phyloP scores from a whole-genome alignment of 1,284 basidiomycete species.

The Peniophora sp. region DNA sequence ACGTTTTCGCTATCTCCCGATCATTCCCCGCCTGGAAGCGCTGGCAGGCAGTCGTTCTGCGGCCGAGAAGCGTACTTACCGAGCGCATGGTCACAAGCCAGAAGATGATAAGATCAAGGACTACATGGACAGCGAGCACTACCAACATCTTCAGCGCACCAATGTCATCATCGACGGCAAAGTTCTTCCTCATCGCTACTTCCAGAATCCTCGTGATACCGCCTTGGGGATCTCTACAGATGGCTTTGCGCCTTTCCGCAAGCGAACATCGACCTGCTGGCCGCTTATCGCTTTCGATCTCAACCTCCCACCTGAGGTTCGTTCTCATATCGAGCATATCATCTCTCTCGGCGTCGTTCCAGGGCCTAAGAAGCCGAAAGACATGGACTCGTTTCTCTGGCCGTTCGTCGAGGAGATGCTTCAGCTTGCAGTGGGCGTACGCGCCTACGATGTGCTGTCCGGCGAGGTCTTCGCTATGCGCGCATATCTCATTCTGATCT shows the following conservation, averaged over 20 bases:
- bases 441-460: slow-evolving; percentile 22
- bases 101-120: slow-evolving; percentile 11
- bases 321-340: slow-evolving; percentile 23
- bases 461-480: slow-evolving; percentile 23
- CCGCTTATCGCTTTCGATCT: slow-evolving; percentile 34
- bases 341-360: slow-evolving; percentile 33
- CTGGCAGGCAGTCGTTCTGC: slow-evolving; percentile 5
- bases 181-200: slow-evolving; percentile 14
- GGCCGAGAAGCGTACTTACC: slow-evolving; percentile 15
- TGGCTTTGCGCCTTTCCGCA: slow-evolving; percentile 31
- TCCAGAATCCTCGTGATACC: slow-evolving; percentile 19
- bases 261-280: slow-evolving; percentile 30
- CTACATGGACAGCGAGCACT: slow-evolving; percentile 15
- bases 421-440: slow-evolving; percentile 25
- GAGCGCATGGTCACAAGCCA: slow-evolving; percentile 9
- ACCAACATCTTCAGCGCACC: slow-evolving; percentile 9
- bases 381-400: slow-evolving; percentile 33
- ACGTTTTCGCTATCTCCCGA: slow-evolving; percentile 12
- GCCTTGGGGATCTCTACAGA: slow-evolving; percentile 24
- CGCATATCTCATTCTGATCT: slow-evolving; percentile 31
- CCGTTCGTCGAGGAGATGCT: slow-evolving; percentile 30
- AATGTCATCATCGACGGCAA: slow-evolving; percentile 10
- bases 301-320: slow-evolving; percentile 28
- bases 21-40: slow-evolving; percentile 12
- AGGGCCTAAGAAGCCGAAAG: slow-evolving; percentile 32